phyloP scores from a whole-genome alignment of 192 early-diverging fungal species.

The Chytriomyces sp. region DNA sequence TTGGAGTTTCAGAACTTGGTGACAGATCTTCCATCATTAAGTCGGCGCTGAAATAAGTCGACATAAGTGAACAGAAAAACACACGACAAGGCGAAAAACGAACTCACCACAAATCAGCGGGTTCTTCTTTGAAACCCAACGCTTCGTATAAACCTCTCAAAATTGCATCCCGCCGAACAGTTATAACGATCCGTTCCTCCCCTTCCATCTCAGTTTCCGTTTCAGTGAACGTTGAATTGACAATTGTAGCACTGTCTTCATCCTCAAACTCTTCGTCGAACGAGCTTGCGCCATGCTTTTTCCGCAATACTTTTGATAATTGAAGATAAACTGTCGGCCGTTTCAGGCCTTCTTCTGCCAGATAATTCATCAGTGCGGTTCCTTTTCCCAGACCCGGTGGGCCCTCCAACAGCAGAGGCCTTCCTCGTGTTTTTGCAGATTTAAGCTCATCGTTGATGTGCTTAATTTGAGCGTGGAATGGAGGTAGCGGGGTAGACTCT shows the following conservation, averaged over 20 bases:
- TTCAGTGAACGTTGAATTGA: conserved; percentile 18
- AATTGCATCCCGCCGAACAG: conserved; percentile 29
- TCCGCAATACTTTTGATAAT: conserved; percentile 35
- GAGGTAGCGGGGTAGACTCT: conserved; percentile 33
- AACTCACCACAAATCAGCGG: no score
- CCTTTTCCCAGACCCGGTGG: conserved; percentile 48
- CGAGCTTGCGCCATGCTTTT: conserved; percentile 38
- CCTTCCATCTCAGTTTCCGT: conserved; percentile 40
- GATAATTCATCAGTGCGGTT: conserved; percentile 28
- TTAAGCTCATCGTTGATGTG: conserved; percentile 42
- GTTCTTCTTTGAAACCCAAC: conserved; percentile 10
- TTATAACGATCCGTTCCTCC: conserved; percentile 24
- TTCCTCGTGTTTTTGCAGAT: conserved; percentile 20
- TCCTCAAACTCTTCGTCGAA: conserved; percentile 31
- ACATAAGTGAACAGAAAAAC: neutral
- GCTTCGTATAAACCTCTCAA: conserved; percentile 8
- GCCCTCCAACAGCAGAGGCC: conserved; percentile 45
- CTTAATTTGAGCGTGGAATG: conserved; percentile 38
- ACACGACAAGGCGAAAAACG: no score
- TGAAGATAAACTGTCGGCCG: conserved; percentile 44
- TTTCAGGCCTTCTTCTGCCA: conserved; percentile 14
- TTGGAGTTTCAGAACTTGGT: neutral
- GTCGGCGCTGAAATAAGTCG: neutral
- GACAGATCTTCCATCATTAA: conserved; percentile 19
- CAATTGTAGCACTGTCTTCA: neutral